phyloP scores from a whole-genome alignment of 129 eudicot species.

The Flaveria bidentis region DNA sequence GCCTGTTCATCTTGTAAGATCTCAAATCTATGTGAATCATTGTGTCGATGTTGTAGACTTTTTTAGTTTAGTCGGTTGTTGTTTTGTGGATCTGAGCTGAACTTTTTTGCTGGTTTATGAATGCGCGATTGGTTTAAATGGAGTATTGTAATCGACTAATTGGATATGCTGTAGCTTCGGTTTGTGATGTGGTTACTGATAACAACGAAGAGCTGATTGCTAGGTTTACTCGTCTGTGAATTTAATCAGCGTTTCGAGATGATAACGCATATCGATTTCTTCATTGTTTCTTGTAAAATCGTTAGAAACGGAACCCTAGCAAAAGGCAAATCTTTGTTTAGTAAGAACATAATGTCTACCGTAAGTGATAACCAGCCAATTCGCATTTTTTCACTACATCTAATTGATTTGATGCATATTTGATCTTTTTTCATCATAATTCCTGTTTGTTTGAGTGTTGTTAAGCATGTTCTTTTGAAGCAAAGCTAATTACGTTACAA shows the following conservation, averaged over 20 bases:
- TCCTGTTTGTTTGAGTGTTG: background rate
- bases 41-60: background rate
- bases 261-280: background rate
- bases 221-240: constrained; percentile 19
- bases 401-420: constrained; percentile 7
- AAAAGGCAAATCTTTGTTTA: background rate
- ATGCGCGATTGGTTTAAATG: constrained; percentile 23
- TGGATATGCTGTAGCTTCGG: background rate
- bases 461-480: constrained; percentile 15
- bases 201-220: background rate
- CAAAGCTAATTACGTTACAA: constrained; percentile 7
- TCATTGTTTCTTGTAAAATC: background rate
- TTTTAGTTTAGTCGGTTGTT: background rate
- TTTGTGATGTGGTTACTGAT: background rate
- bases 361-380: too few species aligned
- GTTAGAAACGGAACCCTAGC: background rate
- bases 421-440: background rate
- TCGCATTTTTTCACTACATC: background rate
- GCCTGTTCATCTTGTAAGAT: constrained; percentile 68
- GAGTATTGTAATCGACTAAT: constrained; percentile 1
- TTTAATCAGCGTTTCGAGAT: constrained; percentile 1
- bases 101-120: constrained; percentile 11
- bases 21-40: constrained; percentile 9
- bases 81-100: constrained; percentile 28
- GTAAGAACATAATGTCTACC: too few species aligned